Evolutionary conservation across 2,329 filamentous ascomycete species (phyloP), one percentile per base, ranked within the genome.

Genomic region (Neodidymelliopsis sp.): DNA sequence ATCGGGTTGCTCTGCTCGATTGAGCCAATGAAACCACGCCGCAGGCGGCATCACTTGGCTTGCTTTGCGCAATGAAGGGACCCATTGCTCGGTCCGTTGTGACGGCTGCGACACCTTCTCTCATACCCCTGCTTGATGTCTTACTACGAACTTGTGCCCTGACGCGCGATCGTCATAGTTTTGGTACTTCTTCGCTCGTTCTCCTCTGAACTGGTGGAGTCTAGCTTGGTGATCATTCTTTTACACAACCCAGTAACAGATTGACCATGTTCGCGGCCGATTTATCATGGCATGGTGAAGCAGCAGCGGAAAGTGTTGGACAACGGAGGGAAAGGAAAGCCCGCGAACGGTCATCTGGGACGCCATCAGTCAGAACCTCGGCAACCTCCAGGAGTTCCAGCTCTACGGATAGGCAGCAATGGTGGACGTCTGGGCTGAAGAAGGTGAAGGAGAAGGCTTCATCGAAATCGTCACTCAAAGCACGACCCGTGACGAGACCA

Each of bases 221-320:
- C 45, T 56, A 57, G 53, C 49, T 54, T 54, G 49, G 54, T 53
- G 54, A 36, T 47, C 33, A 30, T 34, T 40, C 41, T 53, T 54
- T 39, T 52, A 22, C 40, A 43, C 30, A 38, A 36, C 33, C 39
- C 46, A 23, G 6, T 19, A 22, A 13, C 38, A 23, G 31, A 52
- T 50, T 45, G 33, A 65, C 20, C 24, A 75, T 75, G 73, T 75
- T 75, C 43, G 51, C 68, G 35, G 70, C 71, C 38, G 73, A 75
- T 55, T 55, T 74, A 16, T 69, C 70, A 15, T 74, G 72, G 73
- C 60, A 53, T 4, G 64, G 69, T 39, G 56, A 56, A 52, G n/a
- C n/a, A n/a, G n/a, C n/a, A 27, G 59, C 59, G n/a, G 71, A 74
- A 54, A 72, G 62, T 33, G 67, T 75, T 29, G 73, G 72, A n/a